Evolutionary conservation across 345 rosid genomes (phyloP).

Genomic region (Salix exigua): DNA sequence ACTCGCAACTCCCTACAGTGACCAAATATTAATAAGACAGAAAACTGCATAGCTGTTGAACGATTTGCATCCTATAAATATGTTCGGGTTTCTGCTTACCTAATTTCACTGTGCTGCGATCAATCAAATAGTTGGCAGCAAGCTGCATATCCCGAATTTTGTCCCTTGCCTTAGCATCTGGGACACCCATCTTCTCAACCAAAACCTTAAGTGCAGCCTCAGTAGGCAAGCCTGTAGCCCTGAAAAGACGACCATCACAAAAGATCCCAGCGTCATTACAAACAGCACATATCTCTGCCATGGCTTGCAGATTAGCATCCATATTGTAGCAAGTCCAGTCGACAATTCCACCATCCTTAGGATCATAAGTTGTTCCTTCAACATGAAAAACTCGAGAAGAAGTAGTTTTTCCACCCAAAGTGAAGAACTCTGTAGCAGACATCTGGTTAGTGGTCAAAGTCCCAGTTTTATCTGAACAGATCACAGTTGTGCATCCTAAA

Average conservation of each 20-base stretch:
- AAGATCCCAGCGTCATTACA: constrained; percentile 86
- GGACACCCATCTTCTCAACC: constrained; percentile 88
- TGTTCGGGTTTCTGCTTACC: constrained; percentile 35
- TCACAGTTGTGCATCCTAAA: constrained; percentile 93
- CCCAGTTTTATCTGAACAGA: constrained; percentile 94
- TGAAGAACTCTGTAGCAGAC: constrained; percentile 79
- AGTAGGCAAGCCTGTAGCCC: constrained; percentile 90
- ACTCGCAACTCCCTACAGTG: constrained; percentile 59
- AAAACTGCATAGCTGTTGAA: constrained; percentile 5
- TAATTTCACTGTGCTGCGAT: constrained; percentile 54
- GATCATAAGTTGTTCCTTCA: constrained; percentile 94
- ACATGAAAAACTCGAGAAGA: constrained; percentile 54
- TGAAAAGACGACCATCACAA: constrained; percentile 66
- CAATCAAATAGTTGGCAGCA: constrained; percentile 56
- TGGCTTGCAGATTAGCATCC: constrained; percentile 83
- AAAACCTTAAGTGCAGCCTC: constrained; percentile 95
- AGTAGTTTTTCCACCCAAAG: constrained; percentile 64
- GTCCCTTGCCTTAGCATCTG: constrained; percentile 49
- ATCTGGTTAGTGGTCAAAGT: constrained; percentile 91
- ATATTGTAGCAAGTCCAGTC: constrained; percentile 78
- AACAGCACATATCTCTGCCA: constrained; percentile 78
- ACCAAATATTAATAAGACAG: constrained; percentile 5
- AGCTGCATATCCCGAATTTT: constrained; percentile 46
- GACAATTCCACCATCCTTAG: constrained; percentile 81
- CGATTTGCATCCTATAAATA: background rate